Base-by-base conservation (phyloP, 2,329 filamentous ascomycete genomes). In the Zasmidium angulare region DNA sequence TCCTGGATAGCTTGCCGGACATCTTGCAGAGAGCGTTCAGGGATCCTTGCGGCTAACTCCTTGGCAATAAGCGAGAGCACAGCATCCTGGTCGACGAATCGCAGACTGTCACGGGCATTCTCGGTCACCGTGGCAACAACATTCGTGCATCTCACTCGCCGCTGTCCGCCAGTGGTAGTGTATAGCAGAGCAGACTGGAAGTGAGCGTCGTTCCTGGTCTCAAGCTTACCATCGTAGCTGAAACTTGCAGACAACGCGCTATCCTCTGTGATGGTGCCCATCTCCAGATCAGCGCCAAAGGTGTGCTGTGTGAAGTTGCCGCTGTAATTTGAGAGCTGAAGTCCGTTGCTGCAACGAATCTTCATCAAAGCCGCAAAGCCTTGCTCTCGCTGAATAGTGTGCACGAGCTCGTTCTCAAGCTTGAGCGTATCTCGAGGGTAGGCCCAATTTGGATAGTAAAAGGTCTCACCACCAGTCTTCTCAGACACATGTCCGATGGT, bases 341-440 rank as follows among this genome's bases (percentile, higher is more conserved):
- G 81, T 19, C 95, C 95, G 69, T 96, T 99, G 19, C 93, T 97
- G 78, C 95, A 99, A 63, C 95, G 89, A 59, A 99, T 93, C 81
- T 99, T 99, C 91, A 99, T 96, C 68, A 99, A 80, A 20, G 92
- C 92, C 76, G 97, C 93, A 79, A 91, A 98, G 21, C 95, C 95
- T 50, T 93, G 96, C 74, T 97, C 93, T 63, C 95, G 84, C 2
- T 87, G 92, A 26, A 97, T 86, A 0, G 90, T 87, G 71, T 97
- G 93, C 66, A 87, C 86, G 64, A 99, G 86, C 77, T 99, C 95
- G 50, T 89, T 84, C 1, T 88, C 89, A 43, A 99, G 78, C 78
- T 93, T 96, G 57, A 90, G 82, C 47, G 88, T 86, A 75, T 99
- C 95, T 40, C 95, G 86, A 7, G 90, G 90, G 7, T 89, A 86